Conservation (phyloP, 345 rosid species). For the Ceriops zippeliana region DNA sequence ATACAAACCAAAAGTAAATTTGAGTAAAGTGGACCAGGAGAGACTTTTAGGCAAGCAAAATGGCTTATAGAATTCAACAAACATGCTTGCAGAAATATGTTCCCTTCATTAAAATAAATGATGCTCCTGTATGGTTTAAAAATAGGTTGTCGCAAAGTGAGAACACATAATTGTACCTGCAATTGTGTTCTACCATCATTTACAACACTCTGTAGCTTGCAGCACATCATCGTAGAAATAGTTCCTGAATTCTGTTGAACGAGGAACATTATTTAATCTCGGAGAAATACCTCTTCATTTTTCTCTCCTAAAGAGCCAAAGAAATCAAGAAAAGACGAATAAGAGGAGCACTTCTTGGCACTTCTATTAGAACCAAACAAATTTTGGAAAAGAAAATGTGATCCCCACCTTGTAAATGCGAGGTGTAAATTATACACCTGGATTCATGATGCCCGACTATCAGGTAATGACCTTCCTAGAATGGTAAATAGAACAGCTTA, state of each 20-base stretch:
- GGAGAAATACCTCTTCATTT: constrained; percentile 93
- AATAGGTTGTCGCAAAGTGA: no score
- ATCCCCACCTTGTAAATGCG: not conserved
- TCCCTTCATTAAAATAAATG: not conserved
- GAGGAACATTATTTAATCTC: constrained; percentile 86
- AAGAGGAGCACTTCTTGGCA: constrained; percentile 12
- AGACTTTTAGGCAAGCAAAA: no score
- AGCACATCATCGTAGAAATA: constrained; percentile 85
- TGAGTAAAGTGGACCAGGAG: no score
- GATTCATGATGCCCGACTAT: constrained; percentile 36
- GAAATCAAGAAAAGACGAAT: constrained; percentile 29
- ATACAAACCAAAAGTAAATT: no score
- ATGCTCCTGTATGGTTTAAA: not conserved
- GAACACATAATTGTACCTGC: constrained; percentile 41
- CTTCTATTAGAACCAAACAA: constrained; percentile 3
- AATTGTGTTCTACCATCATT: constrained; percentile 65
- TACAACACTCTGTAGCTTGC: constrained; percentile 63
- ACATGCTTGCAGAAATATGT: no score
- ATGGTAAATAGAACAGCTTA: constrained; percentile 15
- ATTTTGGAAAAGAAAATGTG: not conserved
- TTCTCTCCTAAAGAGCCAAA: constrained; percentile 45
- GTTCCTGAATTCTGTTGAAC: constrained; percentile 78
- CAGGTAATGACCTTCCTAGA: constrained; percentile 28
- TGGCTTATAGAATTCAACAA: no score
- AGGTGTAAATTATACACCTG: constrained; percentile 34